A percentile compares a stretch with the other conserved stretches of the same genome.
Evolutionary conservation across 2,329 filamentous ascomycete genomes (phyloP).

Genomic region (Nakataea oryzae): DNA sequence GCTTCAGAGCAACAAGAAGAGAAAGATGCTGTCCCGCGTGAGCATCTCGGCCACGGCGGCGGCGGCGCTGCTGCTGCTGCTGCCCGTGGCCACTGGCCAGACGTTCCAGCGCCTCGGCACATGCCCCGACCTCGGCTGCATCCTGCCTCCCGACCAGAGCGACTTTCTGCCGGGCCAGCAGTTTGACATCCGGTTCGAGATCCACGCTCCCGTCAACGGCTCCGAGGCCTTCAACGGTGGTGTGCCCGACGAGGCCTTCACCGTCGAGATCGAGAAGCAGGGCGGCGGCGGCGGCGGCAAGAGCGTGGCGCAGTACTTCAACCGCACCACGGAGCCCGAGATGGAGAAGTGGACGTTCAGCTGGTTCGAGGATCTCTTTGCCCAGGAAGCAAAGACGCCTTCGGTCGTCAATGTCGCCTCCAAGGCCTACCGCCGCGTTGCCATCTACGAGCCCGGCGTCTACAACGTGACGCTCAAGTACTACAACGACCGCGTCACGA

Average conservation of each 20-base stretch:
- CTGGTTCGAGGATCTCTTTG: conserved; percentile 82
- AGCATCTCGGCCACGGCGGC: not conserved
- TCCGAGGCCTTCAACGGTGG: conserved; percentile 63
- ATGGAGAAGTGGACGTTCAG: conserved; percentile 74
- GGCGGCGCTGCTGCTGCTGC: conserved; percentile 2
- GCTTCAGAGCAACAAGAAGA: not conserved
- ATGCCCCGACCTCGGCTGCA: conserved; percentile 47
- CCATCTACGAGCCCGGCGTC: conserved; percentile 67
- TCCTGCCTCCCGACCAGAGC: conserved; percentile 53
- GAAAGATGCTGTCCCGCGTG: not conserved
- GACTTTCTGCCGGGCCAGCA: conserved; percentile 78
- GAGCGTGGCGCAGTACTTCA: conserved; percentile 56
- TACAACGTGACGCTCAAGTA: conserved; percentile 70
- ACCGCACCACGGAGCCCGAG: conserved; percentile 50
- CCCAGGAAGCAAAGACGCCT: conserved; percentile 56
- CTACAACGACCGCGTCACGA: conserved; percentile 56
- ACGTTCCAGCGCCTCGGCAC: conserved; percentile 50
- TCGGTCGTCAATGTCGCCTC: conserved; percentile 71
- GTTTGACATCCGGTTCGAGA: conserved; percentile 75
- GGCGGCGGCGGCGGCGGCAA: conserved; percentile 31
- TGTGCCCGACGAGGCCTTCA: conserved; percentile 64
- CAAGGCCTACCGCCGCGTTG: conserved; percentile 67
- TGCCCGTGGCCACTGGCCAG: conserved; percentile 37
- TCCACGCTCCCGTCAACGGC: conserved; percentile 73
- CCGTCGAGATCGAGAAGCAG: conserved; percentile 61